Evolutionary conservation across 495 filamentous ascomycete species (phyloP), one percentile per base, ranked within the genome.

Genomic region (Parachaetomium inaequale): DNA sequence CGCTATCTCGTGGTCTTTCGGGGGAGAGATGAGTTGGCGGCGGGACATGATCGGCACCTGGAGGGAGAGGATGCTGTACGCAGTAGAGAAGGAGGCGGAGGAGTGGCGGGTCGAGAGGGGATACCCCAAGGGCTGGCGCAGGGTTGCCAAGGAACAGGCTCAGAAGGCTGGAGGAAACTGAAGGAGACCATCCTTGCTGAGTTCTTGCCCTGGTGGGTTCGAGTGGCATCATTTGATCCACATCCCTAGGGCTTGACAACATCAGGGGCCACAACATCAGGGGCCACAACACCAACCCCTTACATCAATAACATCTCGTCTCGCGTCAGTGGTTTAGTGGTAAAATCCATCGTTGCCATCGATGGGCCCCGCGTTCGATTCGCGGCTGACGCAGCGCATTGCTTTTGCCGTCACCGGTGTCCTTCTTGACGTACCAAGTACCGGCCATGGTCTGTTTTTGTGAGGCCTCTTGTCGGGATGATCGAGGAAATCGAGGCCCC

Each of bases 291-390:
- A n/a, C n/a, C n/a, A n/a, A n/a, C n/a, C n/a, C n/a, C n/a, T n/a
- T n/a, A n/a, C n/a, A n/a, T n/a, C n/a, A n/a, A n/a, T n/a, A n/a
- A n/a, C n/a, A n/a, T n/a, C n/a, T n/a, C n/a, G n/a, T n/a, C n/a
- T n/a, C 56, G 63, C 63, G 55, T 71, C 70, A 75, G 74, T 76
- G 74, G 73, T 76, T 76, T 78, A 78, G 75, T 78, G 75, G 75
- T 78, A 78, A 77, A 78, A 78, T 77, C 75, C 75, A 77, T 78
- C 75, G 75, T 78, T 78, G 75, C 75, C 75, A 78, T 78, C 75
- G 75, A 78, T 77, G 75, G 75, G 76, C 76, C 76, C 76, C 76
- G 76, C 69, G 76, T 78, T 78, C 76, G 75, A 77, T 77, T 77
- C 75, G 70, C 74, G 74, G 74, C 73, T 76, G 70, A 72, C 74